These are phyloP conservation scores for Lithohypha guttulata DNA, from an alignment of 2,329 filamentous ascomycete genomes.

Conservation along the genomic window DNA sequence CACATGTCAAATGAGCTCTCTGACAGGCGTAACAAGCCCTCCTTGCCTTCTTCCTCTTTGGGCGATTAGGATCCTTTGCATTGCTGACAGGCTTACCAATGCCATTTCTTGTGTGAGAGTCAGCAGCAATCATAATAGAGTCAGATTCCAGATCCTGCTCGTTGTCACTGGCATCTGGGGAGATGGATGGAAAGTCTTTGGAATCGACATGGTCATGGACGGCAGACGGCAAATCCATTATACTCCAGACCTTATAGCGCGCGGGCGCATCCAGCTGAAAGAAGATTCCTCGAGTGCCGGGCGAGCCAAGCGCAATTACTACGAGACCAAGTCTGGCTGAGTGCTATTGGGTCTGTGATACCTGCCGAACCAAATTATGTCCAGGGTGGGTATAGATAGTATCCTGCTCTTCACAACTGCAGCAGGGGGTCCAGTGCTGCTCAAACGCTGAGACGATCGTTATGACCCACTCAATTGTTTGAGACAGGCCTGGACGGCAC, in stretches of 20 bases:
- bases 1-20: constrained; percentile 91
- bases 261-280: constrained; percentile 1
- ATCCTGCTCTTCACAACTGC: neutral
- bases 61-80: constrained; percentile 81
- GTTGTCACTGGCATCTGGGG: constrained; percentile 28
- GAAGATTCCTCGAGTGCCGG: too few relatives aligned
- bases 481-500: constrained; percentile 2
- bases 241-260: neutral
- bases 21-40: constrained; percentile 95
- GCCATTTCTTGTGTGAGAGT: constrained; percentile 5
- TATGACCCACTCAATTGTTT: neutral
- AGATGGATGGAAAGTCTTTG: constrained; percentile 22
- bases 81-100: constrained; percentile 27
- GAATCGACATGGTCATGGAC: constrained; percentile 6
- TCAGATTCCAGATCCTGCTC: constrained; percentile 27
- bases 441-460: neutral
- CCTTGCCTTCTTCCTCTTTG: constrained; percentile 88
- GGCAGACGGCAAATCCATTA: constrained; percentile 15
- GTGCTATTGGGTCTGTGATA: constrained; percentile 5
- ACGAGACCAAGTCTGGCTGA: constrained; percentile 1
- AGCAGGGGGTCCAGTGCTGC: constrained; percentile 1
- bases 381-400: constrained; percentile 1
- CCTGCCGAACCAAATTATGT: constrained; percentile 3
- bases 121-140: constrained; percentile 3
- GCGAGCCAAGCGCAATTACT: too few relatives aligned